Evolutionary conservation across 2,329 filamentous ascomycete genomes (phyloP).

Genomic region (Neurospora sp.): DNA sequence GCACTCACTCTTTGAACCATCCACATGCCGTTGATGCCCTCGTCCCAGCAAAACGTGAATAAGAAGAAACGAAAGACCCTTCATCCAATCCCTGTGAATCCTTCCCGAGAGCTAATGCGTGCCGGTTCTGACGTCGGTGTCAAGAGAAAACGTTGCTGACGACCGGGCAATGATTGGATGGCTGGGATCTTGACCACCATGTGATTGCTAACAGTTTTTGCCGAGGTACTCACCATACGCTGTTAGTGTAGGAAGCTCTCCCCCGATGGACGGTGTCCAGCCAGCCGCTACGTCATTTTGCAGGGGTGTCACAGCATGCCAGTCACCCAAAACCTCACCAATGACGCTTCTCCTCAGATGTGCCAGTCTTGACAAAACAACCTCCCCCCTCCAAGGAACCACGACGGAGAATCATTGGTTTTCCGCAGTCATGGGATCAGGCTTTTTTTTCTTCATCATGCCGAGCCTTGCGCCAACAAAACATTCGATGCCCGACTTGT

Average conservation of each 20-base stretch:
- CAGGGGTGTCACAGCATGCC: neutral
- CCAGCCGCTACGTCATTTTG: neutral
- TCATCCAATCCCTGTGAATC: neutral
- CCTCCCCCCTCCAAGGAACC: neutral
- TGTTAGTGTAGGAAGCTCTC: neutral
- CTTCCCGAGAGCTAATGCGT: neutral
- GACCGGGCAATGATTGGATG: neutral
- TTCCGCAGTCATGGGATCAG: neutral
- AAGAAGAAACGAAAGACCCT: neutral
- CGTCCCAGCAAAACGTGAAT: neutral
- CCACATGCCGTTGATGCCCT: neutral
- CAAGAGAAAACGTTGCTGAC: neutral
- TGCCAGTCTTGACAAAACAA: neutral
- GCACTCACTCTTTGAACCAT: neutral
- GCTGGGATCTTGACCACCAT: neutral
- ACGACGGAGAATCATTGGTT: neutral
- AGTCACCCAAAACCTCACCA: neutral
- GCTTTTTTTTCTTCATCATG: neutral
- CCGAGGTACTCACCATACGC: neutral
- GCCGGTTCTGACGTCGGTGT: neutral
- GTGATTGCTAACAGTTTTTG: neutral
- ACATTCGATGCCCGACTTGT: neutral
- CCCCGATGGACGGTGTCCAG: neutral
- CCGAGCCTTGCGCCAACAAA: neutral
- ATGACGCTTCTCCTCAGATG: neutral